Evolutionary conservation across 2,329 filamentous ascomycete genomes (phyloP).

Genomic region (Parastagonospora avenae): DNA sequence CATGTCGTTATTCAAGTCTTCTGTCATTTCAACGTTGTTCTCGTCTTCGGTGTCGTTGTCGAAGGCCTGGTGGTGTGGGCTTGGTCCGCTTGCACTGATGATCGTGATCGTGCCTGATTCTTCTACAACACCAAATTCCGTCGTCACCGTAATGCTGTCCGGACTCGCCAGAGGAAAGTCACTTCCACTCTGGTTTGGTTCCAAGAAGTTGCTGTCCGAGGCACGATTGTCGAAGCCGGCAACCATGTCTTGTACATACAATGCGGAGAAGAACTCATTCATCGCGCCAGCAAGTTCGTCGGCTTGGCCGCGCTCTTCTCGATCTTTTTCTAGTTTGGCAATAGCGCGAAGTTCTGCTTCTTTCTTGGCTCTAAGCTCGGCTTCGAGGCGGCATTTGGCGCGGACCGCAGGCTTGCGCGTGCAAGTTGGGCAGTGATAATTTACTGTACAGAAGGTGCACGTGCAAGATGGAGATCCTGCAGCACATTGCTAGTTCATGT

Average conservation of each 20-base stretch:
- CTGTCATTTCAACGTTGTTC: conserved; percentile 23
- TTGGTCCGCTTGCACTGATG: conserved; percentile 31
- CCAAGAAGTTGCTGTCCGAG: not conserved
- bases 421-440: conserved; percentile 49
- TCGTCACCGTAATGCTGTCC: conserved; percentile 43
- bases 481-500: conserved; percentile 35
- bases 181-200: not conserved
- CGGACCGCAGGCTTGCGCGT: conserved; percentile 38
- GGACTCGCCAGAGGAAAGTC: conserved; percentile 31
- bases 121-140: conserved; percentile 40
- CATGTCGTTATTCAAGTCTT: conserved; percentile 15
- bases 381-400: conserved; percentile 43
- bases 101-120: conserved; percentile 37
- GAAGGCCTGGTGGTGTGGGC: conserved; percentile 14
- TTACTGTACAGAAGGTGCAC: conserved; percentile 47
- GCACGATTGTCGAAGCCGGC: conserved; percentile 3
- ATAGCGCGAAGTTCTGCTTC: conserved; percentile 36
- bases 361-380: conserved; percentile 38
- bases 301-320: conserved; percentile 39
- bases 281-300: conserved; percentile 44
- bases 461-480: conserved; percentile 38
- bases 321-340: conserved; percentile 38
- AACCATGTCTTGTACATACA: conserved; percentile 25
- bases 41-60: conserved; percentile 20
- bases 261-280: conserved; percentile 39